A percentile compares a stretch with the other conserved stretches of the same genome.
Evolutionary conservation across 371 early-diverging fungal genomes (phyloP).

Genomic region (Synchytrium microbalum): DNA sequence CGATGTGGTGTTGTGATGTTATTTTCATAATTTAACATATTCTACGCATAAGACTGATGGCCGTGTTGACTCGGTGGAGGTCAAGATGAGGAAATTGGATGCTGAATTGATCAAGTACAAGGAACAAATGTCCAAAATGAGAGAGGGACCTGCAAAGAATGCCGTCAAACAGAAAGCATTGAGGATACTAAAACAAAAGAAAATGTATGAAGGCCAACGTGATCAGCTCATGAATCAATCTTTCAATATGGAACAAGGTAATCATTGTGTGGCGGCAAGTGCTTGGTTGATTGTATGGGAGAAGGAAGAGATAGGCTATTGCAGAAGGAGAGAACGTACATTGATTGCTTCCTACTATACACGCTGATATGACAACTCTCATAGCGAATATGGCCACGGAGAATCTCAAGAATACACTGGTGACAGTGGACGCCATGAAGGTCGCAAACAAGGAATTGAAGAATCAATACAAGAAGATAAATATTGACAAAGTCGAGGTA

Average conservation of each 20-base stretch:
- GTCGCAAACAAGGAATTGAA: slow-evolving; percentile 86
- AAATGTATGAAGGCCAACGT: slow-evolving; percentile 86
- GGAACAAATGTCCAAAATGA: slow-evolving; percentile 89
- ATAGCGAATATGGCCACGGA: slow-evolving; percentile 84
- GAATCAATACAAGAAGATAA: slow-evolving; percentile 86
- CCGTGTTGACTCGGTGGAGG: slow-evolving; percentile 78
- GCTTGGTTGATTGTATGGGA: too few relatives aligned
- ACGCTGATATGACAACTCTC: background rate
- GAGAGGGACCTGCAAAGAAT: slow-evolving; percentile 89
- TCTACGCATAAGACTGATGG: slow-evolving; percentile 59
- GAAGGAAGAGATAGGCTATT: too few relatives aligned
- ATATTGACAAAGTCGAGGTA: slow-evolving; percentile 89
- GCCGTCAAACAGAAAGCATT: slow-evolving; percentile 84
- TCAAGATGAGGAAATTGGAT: slow-evolving; percentile 86
- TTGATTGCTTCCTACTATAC: too few relatives aligned
- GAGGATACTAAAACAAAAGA: slow-evolving; percentile 84
- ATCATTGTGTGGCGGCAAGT: too few relatives aligned
- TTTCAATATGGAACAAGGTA: slow-evolving; percentile 82
- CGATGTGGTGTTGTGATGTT: slow-evolving; percentile 1
- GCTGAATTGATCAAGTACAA: slow-evolving; percentile 82
- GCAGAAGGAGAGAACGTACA: background rate
- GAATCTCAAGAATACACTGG: slow-evolving; percentile 85
- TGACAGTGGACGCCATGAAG: slow-evolving; percentile 92
- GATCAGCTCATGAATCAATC: slow-evolving; percentile 89
- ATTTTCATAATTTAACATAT: background rate